These are phyloP conservation scores for Russula lepida DNA, from an alignment of 768 basidiomycete genomes.

Conservation along the genomic window DNA sequence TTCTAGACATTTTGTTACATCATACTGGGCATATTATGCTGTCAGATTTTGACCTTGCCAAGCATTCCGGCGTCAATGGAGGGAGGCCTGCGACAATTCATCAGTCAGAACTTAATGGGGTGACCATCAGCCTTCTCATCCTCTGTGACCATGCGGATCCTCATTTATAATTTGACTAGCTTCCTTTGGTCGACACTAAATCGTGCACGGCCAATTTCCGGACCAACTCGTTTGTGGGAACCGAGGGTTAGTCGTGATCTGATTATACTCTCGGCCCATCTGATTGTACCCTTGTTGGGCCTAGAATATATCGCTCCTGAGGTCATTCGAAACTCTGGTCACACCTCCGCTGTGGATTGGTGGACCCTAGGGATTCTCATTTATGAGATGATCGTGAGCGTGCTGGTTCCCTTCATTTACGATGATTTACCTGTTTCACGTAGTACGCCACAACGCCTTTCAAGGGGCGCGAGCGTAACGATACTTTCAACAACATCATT, in stretches of 20 bases:
- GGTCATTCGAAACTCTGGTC: constrained; percentile 93
- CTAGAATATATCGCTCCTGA: constrained; percentile 98
- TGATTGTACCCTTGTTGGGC: constrained; percentile 22
- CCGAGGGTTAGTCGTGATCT: constrained; percentile 60
- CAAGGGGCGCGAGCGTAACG: constrained; percentile 90
- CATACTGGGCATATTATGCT: constrained; percentile 99
- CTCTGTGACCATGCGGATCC: background rate
- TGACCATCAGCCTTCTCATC: constrained; percentile 33
- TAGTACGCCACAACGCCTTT: constrained; percentile 98
- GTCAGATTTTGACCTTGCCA: constrained; percentile 98
- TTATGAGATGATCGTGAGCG: constrained; percentile 96
- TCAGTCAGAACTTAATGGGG: constrained; percentile 80
- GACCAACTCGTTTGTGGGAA: constrained; percentile 98
- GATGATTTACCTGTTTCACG: constrained; percentile 20
- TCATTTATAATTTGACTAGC: constrained; percentile 35
- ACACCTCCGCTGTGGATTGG: constrained; percentile 99
- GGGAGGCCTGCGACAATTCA: constrained; percentile 84
- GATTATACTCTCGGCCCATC: constrained; percentile 8
- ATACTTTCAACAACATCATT: constrained; percentile 95
- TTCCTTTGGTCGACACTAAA: constrained; percentile 92
- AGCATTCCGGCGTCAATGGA: constrained; percentile 82
- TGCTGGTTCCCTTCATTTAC: constrained; percentile 8
- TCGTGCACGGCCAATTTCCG: constrained; percentile 96
- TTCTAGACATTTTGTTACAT: constrained; percentile 88
- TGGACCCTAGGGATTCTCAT: constrained; percentile 98